A percentile compares a stretch with the other conserved stretches of the same genome.
Evolutionary conservation across 1,284 basidiomycete genomes (phyloP).

Genomic region (Ustilago curta): DNA sequence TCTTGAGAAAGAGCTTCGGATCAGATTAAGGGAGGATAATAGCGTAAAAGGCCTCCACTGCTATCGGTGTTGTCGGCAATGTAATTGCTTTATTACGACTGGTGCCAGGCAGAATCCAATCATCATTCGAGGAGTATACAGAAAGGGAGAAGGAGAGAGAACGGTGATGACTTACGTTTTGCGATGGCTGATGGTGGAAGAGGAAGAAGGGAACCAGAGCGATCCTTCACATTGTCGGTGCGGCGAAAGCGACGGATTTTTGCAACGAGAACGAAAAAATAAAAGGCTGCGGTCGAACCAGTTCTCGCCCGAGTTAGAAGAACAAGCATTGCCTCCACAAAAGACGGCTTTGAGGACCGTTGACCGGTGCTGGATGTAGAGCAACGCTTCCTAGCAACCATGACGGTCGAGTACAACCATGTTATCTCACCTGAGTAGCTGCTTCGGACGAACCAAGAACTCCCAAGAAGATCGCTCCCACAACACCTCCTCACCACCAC

Average conservation of each 20-base stretch:
- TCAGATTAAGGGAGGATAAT: constrained; percentile 56
- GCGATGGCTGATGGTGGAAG: constrained; percentile 22
- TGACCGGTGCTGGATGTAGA: background rate
- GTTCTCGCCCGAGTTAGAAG: constrained; percentile 26
- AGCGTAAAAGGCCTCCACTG: constrained; percentile 57
- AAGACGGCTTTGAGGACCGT: too few relatives aligned
- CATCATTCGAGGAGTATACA: constrained; percentile 41
- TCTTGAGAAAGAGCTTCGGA: constrained; percentile 13
- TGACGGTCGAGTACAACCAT: constrained; percentile 5
- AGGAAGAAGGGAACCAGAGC: background rate
- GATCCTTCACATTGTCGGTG: background rate
- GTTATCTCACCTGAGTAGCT: constrained; percentile 29
- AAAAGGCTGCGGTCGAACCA: constrained; percentile 14
- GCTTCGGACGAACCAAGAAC: constrained; percentile 18
- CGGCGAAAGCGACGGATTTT: background rate
- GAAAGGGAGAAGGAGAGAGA: background rate
- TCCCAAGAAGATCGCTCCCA: background rate
- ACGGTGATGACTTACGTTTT: constrained; percentile 24
- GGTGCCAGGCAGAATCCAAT: constrained; percentile 59
- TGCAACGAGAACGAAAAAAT: too few relatives aligned
- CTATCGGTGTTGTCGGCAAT: constrained; percentile 54
- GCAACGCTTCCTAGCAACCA: background rate
- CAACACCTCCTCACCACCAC: background rate
- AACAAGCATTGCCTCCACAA: too few relatives aligned
- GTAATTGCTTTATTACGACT: constrained; percentile 56